A percentile compares a stretch with the other conserved stretches of the same genome.
phyloP scores from a whole-genome alignment of 1,139 yeast genomes.

The Taphrina flavorubra region DNA sequence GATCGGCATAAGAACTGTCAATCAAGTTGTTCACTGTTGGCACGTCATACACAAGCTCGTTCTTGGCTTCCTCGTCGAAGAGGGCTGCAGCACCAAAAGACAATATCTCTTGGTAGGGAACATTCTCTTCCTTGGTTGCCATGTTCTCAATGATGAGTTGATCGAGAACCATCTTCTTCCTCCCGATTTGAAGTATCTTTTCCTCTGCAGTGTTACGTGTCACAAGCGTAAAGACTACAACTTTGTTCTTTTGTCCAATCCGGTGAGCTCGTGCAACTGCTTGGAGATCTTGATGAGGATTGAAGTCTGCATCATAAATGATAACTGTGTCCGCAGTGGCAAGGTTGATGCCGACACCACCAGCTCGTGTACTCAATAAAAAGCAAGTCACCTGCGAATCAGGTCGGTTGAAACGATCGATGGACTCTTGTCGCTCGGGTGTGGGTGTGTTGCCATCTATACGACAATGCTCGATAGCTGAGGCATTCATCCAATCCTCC shows the following conservation, averaged over 20 bases:
- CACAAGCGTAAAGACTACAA: slow-evolving; percentile 75
- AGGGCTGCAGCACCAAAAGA: slow-evolving; percentile 45
- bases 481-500: slow-evolving; percentile 77
- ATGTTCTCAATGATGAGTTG: slow-evolving; percentile 69
- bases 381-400: slow-evolving; percentile 76
- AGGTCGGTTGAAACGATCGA: slow-evolving; percentile 74
- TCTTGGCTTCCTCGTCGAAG: slow-evolving; percentile 45
- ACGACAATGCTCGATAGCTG: slow-evolving; percentile 71
- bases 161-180: slow-evolving; percentile 80
- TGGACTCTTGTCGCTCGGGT: slow-evolving; percentile 74
- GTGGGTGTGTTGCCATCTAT: slow-evolving; percentile 76
- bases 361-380: slow-evolving; percentile 82
- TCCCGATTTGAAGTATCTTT: slow-evolving; percentile 79
- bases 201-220: slow-evolving; percentile 82
- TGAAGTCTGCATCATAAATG: slow-evolving; percentile 89
- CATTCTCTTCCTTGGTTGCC: slow-evolving; percentile 42
- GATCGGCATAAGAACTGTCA: slow-evolving; percentile 61
- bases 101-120: slow-evolving; percentile 45
- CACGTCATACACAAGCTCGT: slow-evolving; percentile 44
- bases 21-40: slow-evolving; percentile 44
- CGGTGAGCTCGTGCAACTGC: slow-evolving; percentile 92
- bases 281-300: slow-evolving; percentile 90
- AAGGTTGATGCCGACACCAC: slow-evolving; percentile 80
- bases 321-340: slow-evolving; percentile 90
- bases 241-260: slow-evolving; percentile 88